Base-by-base conservation (phyloP, 2,329 filamentous ascomycete genomes). In the Fusarium coffeatum region DNA sequence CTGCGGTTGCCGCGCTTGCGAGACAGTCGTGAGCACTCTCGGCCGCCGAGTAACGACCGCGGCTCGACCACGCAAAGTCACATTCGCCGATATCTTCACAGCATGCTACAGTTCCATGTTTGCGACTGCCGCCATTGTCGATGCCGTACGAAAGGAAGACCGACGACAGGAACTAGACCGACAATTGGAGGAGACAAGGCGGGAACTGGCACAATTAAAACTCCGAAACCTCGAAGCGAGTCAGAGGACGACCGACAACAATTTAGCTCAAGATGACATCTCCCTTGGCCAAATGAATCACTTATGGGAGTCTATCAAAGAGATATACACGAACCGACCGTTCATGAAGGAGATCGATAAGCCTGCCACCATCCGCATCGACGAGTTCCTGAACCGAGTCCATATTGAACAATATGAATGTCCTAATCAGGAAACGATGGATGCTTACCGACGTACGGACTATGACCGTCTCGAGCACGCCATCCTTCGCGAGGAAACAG, bases 101-200 rank as follows among this genome's bases (percentile, higher is more conserved):
- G 87, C 90, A 41, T 87, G 86, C 76, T 93, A 92, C 75, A 90
- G 90, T 27, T 87, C 89, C 34, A 86, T 91, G 56, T 87, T 92
- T 73, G 90, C 88, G 8, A 87, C 88, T 4, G 90, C 89, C 3
- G 85, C 89, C 13, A 81, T 91, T 5, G 81, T 87, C 30, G 91
- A 93, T 76, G 86, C 87, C 8, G 81, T 83, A 28, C 77, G 80
- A 30, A 92, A 93, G 76, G 83, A 87, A 56, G 81, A 82, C 42
- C 83, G 88, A 66, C 84, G 86, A 48, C 83, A 83, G 66, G 85
- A 90, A 68, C 87, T 92, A 81, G 89, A 93, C 57, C 76, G 79
- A 22, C 86, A 87, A 60, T 86, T 93, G 69, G 84, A 86, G 28
- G 82, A 87, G 55, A 85, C 86, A 9, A 85, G 82, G 62, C 79